Base-by-base conservation (phyloP, 768 basidiomycete species). In the Pholiota molesta region DNA sequence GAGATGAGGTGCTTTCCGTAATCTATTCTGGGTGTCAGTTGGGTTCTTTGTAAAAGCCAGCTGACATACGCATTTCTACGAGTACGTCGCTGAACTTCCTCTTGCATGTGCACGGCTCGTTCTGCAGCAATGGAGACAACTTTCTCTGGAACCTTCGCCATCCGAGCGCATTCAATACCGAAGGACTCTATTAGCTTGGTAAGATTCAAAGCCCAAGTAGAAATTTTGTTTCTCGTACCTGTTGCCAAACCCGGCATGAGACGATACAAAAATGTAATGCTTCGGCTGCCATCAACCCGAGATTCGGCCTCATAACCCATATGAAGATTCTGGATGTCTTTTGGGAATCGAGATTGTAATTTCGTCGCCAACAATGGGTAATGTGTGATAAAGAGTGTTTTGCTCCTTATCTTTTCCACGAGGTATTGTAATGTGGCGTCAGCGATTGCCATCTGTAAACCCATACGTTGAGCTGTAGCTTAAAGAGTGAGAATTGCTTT, bases 371-470 rank as follows among this genome's bases (percentile, higher is more conserved):
- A 84, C 37, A 89, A 78, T 3, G 95, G 95, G 69, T 97, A 98
- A 72, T 98, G 96, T 0, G 97, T 98, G 69, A 98, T 97, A 74
- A 98, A 99, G 37, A 98, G 75, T 1, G 91, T 92, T 73, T 88
- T 90, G 75, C 86, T 88, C 63, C 81, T 81, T 28, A 80, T 82
- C 1, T 70, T 72, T 63, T 83, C 74, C 16, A 89, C 79, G 8
- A 96, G 79, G 57, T 94, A 83, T 60, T 91, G 82, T 40, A 97
- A 77, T 0, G 92, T 91, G 2, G 93, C 92, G 53, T 86, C 81
- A 5, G 94, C 94, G 60, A 96, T 92, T 3, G 94, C 90, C 89
- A 95, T 94, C 87, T 94, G 61, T 28, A 21, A 33, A 19, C 8
- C 65, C 16, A 68, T 31, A 35, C 11, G 33, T 56, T 17, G 44